Conservation (phyloP, 306 rosid species). For the Senna siamea region DNA sequence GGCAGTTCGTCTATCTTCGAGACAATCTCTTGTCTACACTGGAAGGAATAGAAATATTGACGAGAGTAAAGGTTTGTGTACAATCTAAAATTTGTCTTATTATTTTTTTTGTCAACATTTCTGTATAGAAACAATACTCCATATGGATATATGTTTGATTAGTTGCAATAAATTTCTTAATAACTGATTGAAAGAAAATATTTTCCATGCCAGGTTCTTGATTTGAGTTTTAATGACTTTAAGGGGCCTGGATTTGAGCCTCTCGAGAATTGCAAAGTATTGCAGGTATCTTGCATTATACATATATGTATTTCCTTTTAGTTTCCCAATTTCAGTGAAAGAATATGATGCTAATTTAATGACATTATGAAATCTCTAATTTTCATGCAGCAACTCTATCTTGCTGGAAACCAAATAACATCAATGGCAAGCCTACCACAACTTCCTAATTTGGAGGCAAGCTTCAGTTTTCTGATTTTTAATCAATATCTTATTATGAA, state of each 20-base stretch:
- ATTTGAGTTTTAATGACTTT: constrained; percentile 96
- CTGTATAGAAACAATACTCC: background rate
- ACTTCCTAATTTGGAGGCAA: constrained; percentile 97
- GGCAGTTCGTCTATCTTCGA: constrained; percentile 94
- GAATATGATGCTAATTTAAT: constrained; percentile 13
- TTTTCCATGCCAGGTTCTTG: constrained; percentile 80
- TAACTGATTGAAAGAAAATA: constrained; percentile 33
- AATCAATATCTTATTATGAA: constrained; percentile 18
- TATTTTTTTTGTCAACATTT: background rate
- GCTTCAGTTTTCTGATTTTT: constrained; percentile 33
- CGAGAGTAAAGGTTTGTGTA: constrained; percentile 84
- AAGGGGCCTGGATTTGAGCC: constrained; percentile 99
- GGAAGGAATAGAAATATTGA: constrained; percentile 93
- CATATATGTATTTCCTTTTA: constrained; percentile 25
- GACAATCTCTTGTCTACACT: constrained; percentile 90
- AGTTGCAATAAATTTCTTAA: constrained; percentile 31
- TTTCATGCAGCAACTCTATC: constrained; percentile 84
- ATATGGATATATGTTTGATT: constrained; percentile 27
- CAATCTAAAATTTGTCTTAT: background rate
- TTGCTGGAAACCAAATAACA: constrained; percentile 98
- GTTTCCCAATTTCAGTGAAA: background rate
- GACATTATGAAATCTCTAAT: constrained; percentile 31
- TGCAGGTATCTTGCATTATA: constrained; percentile 67
- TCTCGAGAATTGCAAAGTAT: constrained; percentile 86
- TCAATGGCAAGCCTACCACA: constrained; percentile 94